Conservation (phyloP, 2,329 filamentous ascomycete genomes). For the Aspergillus sp. region DNA sequence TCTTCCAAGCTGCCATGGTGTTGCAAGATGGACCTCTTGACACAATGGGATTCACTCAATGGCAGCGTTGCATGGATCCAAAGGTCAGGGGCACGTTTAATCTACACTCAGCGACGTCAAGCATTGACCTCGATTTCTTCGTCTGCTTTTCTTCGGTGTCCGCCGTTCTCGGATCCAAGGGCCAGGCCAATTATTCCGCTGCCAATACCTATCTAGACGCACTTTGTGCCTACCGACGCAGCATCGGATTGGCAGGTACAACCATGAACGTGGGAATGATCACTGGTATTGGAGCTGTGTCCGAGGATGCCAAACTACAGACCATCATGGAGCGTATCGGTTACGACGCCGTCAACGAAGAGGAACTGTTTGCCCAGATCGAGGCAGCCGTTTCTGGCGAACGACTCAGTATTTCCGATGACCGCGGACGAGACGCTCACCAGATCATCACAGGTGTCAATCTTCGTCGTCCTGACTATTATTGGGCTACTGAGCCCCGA, state of each 20-base stretch:
- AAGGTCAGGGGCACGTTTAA: constrained; percentile 4
- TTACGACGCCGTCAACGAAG: constrained; percentile 1
- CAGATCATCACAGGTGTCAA: constrained; percentile 1
- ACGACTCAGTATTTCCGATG: neutral
- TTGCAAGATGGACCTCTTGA: neutral
- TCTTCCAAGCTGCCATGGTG: constrained; percentile 7
- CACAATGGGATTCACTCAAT: constrained; percentile 2
- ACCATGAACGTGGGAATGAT: neutral
- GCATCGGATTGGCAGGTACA: neutral
- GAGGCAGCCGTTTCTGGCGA: constrained; percentile 1
- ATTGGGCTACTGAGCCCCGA: neutral
- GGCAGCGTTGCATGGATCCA: neutral
- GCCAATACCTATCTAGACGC: constrained; percentile 5
- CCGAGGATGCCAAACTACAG: neutral
- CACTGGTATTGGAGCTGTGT: neutral
- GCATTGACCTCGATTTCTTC: constrained; percentile 5
- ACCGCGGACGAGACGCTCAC: neutral
- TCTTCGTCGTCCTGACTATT: neutral
- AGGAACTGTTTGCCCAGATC: constrained; percentile 3
- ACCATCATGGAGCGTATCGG: neutral
- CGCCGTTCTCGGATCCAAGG: neutral
- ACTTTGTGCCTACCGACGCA: neutral
- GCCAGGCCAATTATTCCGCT: constrained; percentile 6
- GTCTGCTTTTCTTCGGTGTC: constrained; percentile 4
- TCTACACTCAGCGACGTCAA: neutral